These are phyloP conservation scores for Eucommia ulmoides DNA, from an alignment of 257 asterid genomes.

Conservation along the genomic window DNA sequence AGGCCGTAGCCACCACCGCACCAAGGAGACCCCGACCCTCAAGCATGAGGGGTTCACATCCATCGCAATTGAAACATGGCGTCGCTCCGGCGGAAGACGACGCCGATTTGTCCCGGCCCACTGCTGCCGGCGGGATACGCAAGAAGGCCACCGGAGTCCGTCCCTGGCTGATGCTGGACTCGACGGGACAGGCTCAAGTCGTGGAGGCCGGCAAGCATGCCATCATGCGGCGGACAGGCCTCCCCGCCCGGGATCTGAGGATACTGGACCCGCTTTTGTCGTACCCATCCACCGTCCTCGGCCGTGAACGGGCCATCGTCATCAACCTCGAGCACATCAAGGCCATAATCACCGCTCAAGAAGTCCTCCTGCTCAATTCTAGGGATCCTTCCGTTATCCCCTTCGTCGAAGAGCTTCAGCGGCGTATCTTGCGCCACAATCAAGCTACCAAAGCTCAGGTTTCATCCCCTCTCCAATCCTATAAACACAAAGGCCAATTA, in stretches of 20 bases:
- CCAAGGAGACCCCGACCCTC: too few relatives aligned
- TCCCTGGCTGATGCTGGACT: conserved; percentile 75
- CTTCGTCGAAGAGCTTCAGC: conserved; percentile 73
- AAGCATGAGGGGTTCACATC: conserved; percentile 26
- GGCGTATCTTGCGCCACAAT: conserved; percentile 61
- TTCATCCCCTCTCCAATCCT: neutral
- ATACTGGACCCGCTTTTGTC: conserved; percentile 82
- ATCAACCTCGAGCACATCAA: conserved; percentile 90
- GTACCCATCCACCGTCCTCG: conserved; percentile 78
- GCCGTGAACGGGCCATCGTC: conserved; percentile 90
- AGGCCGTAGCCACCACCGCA: too few relatives aligned
- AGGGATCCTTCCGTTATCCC: conserved; percentile 84
- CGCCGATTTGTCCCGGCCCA: conserved; percentile 21
- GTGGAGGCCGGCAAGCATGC: conserved; percentile 91
- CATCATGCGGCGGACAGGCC: conserved; percentile 90
- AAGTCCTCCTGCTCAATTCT: conserved; percentile 71
- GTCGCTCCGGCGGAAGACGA: conserved; percentile 23
- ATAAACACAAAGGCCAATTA: neutral
- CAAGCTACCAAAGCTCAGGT: conserved; percentile 80
- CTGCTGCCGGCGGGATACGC: conserved; percentile 23
- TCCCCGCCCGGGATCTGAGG: conserved; percentile 93
- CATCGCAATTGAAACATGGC: conserved; percentile 23
- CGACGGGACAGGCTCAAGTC: conserved; percentile 73
- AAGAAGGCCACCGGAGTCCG: conserved; percentile 79
- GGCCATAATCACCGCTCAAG: conserved; percentile 91